Base-by-base conservation (phyloP, 129 eudicot species). In the Arctium minus region DNA sequence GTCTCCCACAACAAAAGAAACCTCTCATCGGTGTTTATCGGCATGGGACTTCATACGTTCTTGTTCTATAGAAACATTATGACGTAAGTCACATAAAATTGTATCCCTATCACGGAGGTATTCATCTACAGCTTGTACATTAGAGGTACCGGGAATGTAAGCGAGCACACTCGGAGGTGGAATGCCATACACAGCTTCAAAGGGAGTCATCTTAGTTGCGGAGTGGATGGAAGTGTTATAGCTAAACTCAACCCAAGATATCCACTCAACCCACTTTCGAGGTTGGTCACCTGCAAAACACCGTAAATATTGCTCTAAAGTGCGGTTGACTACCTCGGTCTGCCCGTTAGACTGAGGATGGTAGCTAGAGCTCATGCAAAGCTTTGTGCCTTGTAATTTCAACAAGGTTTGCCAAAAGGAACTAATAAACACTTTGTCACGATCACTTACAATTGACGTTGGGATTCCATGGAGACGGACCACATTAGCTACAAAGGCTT, bases 271-370 rank as follows among this genome's bases (percentile, higher is more conserved):
- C 83, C 77, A 70, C 27, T 4, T 27, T 8, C 32, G 11, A 6
- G 77, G 77, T 12, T 70, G 31, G 31, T 70, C 48, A 1, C 38
- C 32, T 7, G 15, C 33, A 2, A 79, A 32, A 18, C 75, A 79
- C 1, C 39, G 33, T 3, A 69, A 68, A 29, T 79, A 79, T 30
- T 46, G 39, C 29, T 79, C 65, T 8, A 79, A 13, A 35, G 8
- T 31, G 27, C 72, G 12, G 6, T 80, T 80, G n/a, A 80, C 77
- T 17, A 80, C 77, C 67, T 80, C 83, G 2, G 36, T 79, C 27
- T 79, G 83, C 2, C 69, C 77, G 13, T 70, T 33, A 3, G 69
- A 15, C 33, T 70, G 48, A 60, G 77, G 83, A 6, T 80, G 77
- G 72, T 68, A 79, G n/a, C 39, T 38, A 1, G 60, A 33, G n/a